Evolutionary conservation across 2,329 filamentous ascomycete species (phyloP).

Genomic region (Dendryphion nanum): DNA sequence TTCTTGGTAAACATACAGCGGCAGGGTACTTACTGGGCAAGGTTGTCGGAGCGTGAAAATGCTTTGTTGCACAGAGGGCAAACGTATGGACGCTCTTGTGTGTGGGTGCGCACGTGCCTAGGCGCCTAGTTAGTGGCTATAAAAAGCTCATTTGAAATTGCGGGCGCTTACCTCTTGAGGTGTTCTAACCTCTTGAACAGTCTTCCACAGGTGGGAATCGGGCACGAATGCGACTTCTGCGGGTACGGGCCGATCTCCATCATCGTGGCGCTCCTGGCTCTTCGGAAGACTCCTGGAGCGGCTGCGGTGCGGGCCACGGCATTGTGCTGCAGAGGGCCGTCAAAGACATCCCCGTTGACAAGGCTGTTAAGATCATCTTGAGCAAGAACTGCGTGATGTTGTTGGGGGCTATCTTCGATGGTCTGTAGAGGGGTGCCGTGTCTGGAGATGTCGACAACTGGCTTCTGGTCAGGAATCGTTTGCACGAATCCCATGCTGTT

Average conservation of each 20-base stretch:
- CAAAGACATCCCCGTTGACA: conserved; percentile 38
- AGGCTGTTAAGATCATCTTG: conserved; percentile 64
- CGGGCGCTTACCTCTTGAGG: conserved; percentile 83
- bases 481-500: conserved; percentile 44
- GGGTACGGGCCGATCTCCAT: conserved; percentile 97
- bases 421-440: conserved; percentile 87
- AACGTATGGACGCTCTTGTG: conserved; percentile 96
- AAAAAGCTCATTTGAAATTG: conserved; percentile 39
- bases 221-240: conserved; percentile 97
- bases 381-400: conserved; percentile 67
- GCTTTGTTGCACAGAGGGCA: conserved; percentile 98
- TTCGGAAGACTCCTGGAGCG: conserved; percentile 72
- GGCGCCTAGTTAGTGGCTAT: conserved; percentile 50
- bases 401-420: conserved; percentile 76
- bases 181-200: conserved; percentile 99
- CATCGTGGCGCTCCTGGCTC: conserved; percentile 90
- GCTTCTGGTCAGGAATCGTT: conserved; percentile 71
- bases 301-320: conserved; percentile 59
- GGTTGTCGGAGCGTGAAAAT: conserved; percentile 97
- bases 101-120: conserved; percentile 98
- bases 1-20: conserved; percentile 7
- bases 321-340: conserved; percentile 54
- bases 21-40: conserved; percentile 75
- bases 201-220: conserved; percentile 95
- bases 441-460: conserved; percentile 73